These are phyloP conservation scores for Lathyrus oleraceus DNA, from an alignment of 306 rosid species.

Conservation along the genomic window DNA sequence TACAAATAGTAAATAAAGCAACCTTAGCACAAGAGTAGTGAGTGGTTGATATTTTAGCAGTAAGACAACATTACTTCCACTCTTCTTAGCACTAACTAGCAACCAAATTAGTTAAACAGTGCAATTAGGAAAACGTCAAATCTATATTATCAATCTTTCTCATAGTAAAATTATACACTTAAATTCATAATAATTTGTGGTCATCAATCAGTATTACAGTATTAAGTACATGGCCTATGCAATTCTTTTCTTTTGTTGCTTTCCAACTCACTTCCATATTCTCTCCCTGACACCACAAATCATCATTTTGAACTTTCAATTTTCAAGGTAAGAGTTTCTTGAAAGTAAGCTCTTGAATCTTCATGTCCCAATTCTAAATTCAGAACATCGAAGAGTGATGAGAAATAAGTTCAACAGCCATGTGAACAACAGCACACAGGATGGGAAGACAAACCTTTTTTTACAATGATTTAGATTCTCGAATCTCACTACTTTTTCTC, in stretches of 20 bases:
- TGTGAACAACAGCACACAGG: conserved; percentile 48
- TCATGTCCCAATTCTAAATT: not conserved
- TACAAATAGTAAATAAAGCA: too few relatives aligned
- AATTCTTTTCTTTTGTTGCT: conserved; percentile 22
- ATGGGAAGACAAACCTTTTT: conserved; percentile 48
- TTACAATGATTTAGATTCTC: conserved; percentile 47
- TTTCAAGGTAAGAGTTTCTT: not conserved
- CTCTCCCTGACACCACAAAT: conserved; percentile 31
- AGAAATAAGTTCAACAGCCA: conserved; percentile 43
- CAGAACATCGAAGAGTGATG: not conserved
- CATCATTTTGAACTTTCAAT: conserved; percentile 24
- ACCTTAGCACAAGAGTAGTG: not conserved
- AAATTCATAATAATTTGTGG: conserved; percentile 33
- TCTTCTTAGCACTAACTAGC: conserved; percentile 9
- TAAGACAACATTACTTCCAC: not conserved
- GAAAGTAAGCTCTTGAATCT: conserved; percentile 1
- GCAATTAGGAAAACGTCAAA: conserved; percentile 26
- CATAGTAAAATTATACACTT: not conserved
- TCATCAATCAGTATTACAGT: not conserved
- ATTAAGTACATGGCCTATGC: not conserved
- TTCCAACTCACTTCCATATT: conserved; percentile 53
- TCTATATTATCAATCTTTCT: conserved; percentile 10
- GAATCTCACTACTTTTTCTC: conserved; percentile 19
- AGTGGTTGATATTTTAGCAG: not conserved
- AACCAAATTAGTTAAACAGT: conserved; percentile 14